A percentile compares a stretch with the other conserved stretches of the same genome.
Conservation (phyloP, 164 flowering plant genomes). For the Vitis labrusca region DNA sequence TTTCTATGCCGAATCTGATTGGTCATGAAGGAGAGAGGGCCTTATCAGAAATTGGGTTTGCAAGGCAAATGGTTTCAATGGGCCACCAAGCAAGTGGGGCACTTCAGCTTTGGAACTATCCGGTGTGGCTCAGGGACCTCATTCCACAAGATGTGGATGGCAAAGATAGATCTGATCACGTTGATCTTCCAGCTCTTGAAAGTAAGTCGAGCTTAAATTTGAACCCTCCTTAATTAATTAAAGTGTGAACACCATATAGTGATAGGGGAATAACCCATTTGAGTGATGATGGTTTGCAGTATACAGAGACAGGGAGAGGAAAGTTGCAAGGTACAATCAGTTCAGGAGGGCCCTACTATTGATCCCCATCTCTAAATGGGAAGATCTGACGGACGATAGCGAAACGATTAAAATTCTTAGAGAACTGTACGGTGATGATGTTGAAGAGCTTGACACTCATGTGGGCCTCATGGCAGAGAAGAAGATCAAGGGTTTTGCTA, state of each 20-base stretch:
- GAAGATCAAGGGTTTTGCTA: conserved; percentile 60
- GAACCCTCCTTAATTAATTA: no score
- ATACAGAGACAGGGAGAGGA: conserved; percentile 55
- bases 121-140: conserved; percentile 52
- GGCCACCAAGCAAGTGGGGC: conserved; percentile 61
- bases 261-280: no score
- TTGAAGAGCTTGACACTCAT: conserved; percentile 50
- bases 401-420: conserved; percentile 34
- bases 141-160: conserved; percentile 47
- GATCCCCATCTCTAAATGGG: conserved; percentile 56
- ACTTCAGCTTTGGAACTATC: conserved; percentile 49
- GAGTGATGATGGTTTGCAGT: conserved; percentile 21
- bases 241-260: neutral
- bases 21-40: conserved; percentile 42
- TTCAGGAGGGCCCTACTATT: conserved; percentile 47
- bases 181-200: conserved; percentile 53
- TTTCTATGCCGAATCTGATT: conserved; percentile 34
- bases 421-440: conserved; percentile 49
- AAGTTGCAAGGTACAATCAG: conserved; percentile 52
- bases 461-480: conserved; percentile 60
- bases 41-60: conserved; percentile 37
- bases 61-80: conserved; percentile 48
- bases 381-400: conserved; percentile 47
- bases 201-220: conserved; percentile 19
- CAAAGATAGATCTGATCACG: conserved; percentile 37